phyloP scores from a whole-genome alignment of 106 monocot genomes.

The Vanilla planifolia region DNA sequence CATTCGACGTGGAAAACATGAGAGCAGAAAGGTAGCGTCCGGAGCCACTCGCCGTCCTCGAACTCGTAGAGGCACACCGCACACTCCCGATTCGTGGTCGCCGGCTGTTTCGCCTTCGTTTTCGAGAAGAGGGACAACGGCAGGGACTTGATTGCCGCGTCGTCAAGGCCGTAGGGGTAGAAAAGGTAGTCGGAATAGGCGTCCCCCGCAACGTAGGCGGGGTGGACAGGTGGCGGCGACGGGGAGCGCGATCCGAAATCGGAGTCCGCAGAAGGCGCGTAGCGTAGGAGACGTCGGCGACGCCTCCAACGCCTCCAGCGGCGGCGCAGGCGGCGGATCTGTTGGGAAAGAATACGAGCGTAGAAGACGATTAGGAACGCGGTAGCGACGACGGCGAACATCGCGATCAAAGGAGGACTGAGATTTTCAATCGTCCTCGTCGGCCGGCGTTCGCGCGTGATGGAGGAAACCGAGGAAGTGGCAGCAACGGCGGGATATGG shows the following conservation, averaged over 20 bases:
- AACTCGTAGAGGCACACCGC: slow-evolving; percentile 91
- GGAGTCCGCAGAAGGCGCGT: slow-evolving; percentile 13
- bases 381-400: slow-evolving; percentile 74
- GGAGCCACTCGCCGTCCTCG: slow-evolving; percentile 67
- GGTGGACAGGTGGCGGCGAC: slow-evolving; percentile 2
- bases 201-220: slow-evolving; percentile 10
- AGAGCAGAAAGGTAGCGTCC: slow-evolving; percentile 71
- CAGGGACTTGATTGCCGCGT: slow-evolving; percentile 60
- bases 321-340: slow-evolving; percentile 28
- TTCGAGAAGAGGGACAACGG: slow-evolving; percentile 53
- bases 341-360: slow-evolving; percentile 44
- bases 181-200: slow-evolving; percentile 32
- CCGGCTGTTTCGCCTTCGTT: slow-evolving; percentile 27
- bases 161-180: slow-evolving; percentile 80
- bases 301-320: slow-evolving; percentile 20
- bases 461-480: not conserved
- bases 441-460: not conserved
- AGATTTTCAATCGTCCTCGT: slow-evolving; percentile 13
- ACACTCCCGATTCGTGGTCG: slow-evolving; percentile 52
- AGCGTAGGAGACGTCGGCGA: slow-evolving; percentile 22
- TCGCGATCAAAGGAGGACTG: slow-evolving; percentile 78
- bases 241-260: slow-evolving; percentile 3
- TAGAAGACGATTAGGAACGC: slow-evolving; percentile 73
- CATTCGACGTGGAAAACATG: slow-evolving; percentile 93
- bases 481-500: slow-evolving; percentile 13